Percentiles rank a stretch among this genome's conserved stretches.
These are phyloP conservation scores for Coprinopsis cinerea DNA, from an alignment of 768 basidiomycete species.

Conservation along the genomic window DNA sequence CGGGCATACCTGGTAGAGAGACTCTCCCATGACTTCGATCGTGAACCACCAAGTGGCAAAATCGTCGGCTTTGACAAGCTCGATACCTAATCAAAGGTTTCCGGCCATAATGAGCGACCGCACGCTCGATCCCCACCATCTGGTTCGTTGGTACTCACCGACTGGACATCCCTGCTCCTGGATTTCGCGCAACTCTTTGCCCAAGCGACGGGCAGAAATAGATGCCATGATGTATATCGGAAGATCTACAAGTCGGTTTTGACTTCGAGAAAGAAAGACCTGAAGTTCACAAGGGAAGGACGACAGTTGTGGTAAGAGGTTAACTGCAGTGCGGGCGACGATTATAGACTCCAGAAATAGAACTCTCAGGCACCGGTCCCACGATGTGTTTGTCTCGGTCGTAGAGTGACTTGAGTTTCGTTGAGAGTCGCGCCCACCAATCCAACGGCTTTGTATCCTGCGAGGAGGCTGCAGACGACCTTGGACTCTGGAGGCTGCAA, in stretches of 20 bases:
- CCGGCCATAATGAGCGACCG: neutral
- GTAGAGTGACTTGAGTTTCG: no score
- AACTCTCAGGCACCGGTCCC: neutral
- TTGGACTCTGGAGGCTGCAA: no score
- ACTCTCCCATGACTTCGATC: conserved; percentile 82
- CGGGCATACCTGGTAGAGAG: conserved; percentile 55
- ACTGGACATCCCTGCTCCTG: conserved; percentile 60
- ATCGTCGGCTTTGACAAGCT: conserved; percentile 68
- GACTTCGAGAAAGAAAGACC: neutral
- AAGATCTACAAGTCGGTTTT: neutral
- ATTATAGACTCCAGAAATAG: neutral
- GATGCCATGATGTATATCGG: conserved; percentile 49
- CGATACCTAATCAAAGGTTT: conserved; percentile 50
- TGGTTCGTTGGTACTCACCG: conserved; percentile 32
- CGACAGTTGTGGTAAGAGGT: neutral
- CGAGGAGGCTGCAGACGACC: no score
- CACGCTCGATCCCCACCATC: neutral
- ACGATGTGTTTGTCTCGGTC: neutral
- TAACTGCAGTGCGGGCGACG: neutral
- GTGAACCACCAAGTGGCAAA: conserved; percentile 73
- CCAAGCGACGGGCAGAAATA: conserved; percentile 57
- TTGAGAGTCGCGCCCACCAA: no score
- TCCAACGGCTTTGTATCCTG: no score
- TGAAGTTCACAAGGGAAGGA: neutral
- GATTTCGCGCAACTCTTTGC: conserved; percentile 69